Evolutionary conservation across 2,329 filamentous ascomycete genomes (phyloP), one percentile per base, ranked within the genome.

Genomic region (Coleophoma eucalyptorum): DNA sequence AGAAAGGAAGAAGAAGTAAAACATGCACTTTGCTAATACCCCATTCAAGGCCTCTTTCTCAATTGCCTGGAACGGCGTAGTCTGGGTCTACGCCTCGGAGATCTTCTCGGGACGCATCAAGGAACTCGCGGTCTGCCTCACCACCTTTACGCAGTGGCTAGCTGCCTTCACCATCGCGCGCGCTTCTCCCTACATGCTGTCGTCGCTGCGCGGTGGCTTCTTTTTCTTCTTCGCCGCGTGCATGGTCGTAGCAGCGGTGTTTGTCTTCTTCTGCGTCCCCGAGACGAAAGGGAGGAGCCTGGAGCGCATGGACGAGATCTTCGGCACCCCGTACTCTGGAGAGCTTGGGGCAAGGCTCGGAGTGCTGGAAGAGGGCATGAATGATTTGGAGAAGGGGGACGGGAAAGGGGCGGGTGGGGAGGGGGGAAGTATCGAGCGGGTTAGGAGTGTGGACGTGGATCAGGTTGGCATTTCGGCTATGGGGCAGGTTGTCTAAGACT

Each of bases 251-350:
- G 85, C 79, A 1, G 78, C 81, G 0, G 55, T 81, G 0, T 67
- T 89, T 12, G 84, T 91, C 26, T 91, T 85, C 70, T 87, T 90
- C 67, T 89, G 89, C 63, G 79, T 91, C 43, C 81, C 87, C 48
- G 87, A 92, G 65, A 85, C 81, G 42, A 84, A 87, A 61, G 87
- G 86, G 41, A 77, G 86, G 7, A 86, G 83, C 0, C 76, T 92
- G 2, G 88, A 92, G 69, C 86, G 91, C 65, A 87, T 92, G 54
- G 89, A 92, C 51, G 53, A 51, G 15, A 43, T 61, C 31, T 62
- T 62, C 46, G 59, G 57, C 19, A 52, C 42, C 32, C 53, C 54
- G 38, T 62, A 58, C 34, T n/a, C 13, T 50, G 51, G 50, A n/a
- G 46, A 43, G 44, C 13, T 44, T 3, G 26, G 40, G 10, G 26